Base-by-base conservation (phyloP, 768 basidiomycete genomes). In the Mycena olivaceomarginata region DNA sequence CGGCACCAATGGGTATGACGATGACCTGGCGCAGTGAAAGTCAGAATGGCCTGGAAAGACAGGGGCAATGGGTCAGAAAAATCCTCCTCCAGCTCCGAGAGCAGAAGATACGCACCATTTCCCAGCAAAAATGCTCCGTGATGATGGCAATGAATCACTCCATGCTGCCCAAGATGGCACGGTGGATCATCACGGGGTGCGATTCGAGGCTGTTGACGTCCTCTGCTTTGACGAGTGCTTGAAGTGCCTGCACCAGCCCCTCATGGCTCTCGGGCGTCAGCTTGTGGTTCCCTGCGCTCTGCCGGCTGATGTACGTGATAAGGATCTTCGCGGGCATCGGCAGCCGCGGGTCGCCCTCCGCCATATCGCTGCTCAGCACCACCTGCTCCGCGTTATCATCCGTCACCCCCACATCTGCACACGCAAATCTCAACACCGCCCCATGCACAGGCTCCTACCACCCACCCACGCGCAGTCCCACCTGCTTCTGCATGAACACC, bases 361-460 rank as follows among this genome's bases (percentile, higher is more conserved):
- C 84, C 31, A 7, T 39, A 31, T 72, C 69, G 45, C 62, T 11
- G 25, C 37, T 63, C 25, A 70, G n/a, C n/a, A 62, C 64, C 7
- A 76, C 75, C 67, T 73, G 67, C 43, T 77, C 78, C 18, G 71
- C 56, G 74, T 82, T 60, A 22, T 31, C 31, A 31, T 80, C 82
- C 57, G 48, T 80, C 57, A n/a, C 82, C 41, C 75, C 72, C 46
- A 84, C 80, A 0, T 81, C 81, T 2, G 89, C 89, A 3, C 94
- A 93, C 0, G 93, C 92, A 77, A 94, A 96, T 66, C 91, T 87
- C 85, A 95, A 90, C 40, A 97, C 90, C 4, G 90, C 90, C 48
- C 89, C 83, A 45, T 94, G 87, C 25, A 97, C 82, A n/a, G 93
- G 91, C 81, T 93, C 93, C 95, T 96, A 97, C 95, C 95, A 97